Percentiles rank a stretch among this genome's conserved stretches.
Evolutionary conservation across 306 rosid genomes (phyloP).

Genomic region (Chamaecrista fasciculata): DNA sequence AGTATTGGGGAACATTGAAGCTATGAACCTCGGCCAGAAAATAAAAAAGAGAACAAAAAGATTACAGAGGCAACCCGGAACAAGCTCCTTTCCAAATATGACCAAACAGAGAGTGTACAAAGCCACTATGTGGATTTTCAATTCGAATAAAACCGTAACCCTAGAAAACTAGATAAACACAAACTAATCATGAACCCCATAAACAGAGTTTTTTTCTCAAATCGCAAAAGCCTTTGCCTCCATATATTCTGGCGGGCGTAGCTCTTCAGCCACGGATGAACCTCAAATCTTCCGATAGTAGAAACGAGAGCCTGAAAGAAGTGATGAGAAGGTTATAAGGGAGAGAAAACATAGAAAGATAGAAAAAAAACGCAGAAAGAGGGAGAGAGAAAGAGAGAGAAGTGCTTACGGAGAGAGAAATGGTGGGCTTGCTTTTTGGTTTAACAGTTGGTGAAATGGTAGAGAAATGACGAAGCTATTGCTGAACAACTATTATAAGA

Average conservation of each 20-base stretch:
- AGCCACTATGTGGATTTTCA: conserved; percentile 25
- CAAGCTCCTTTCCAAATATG: conserved; percentile 17
- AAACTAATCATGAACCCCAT: neutral
- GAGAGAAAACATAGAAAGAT: neutral
- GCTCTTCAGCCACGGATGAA: neutral
- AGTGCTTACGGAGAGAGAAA: neutral
- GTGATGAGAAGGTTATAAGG: neutral
- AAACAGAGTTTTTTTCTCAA: neutral
- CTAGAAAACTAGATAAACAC: conserved; percentile 13
- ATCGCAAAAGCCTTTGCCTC: conserved; percentile 7
- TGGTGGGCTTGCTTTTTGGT: neutral
- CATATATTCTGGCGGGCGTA: neutral
- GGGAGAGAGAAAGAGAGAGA: neutral
- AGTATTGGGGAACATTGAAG: conserved; percentile 38
- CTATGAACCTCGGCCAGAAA: conserved; percentile 36
- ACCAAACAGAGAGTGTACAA: conserved; percentile 43
- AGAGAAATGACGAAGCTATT: neutral
- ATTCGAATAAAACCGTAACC: conserved; percentile 38
- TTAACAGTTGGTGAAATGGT: neutral
- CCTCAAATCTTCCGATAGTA: neutral
- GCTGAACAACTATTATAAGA: too few species aligned
- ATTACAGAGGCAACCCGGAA: conserved; percentile 39
- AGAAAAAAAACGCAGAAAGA: neutral
- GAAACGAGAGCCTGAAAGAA: neutral
- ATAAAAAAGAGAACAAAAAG: conserved; percentile 7